Percentiles rank a stretch among this genome's conserved stretches.
These are phyloP conservation scores for Trichomonas vaginalis DNA, from an alignment of 208 protist species.

Conservation along the genomic window DNA sequence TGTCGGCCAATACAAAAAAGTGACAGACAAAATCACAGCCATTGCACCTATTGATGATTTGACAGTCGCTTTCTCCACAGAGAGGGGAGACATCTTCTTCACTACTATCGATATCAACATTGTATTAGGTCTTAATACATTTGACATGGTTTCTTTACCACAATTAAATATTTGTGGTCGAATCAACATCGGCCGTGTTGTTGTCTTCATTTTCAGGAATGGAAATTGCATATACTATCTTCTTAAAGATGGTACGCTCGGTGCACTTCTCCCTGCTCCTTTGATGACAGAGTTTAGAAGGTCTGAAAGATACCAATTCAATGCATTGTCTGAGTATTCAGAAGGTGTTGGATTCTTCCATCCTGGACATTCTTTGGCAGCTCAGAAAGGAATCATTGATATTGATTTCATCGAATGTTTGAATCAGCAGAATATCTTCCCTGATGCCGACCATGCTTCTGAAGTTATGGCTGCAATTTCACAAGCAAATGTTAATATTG, in stretches of 20 bases:
- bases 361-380: neutral
- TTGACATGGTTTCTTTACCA: neutral
- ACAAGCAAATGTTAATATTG: neutral
- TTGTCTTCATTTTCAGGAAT: neutral
- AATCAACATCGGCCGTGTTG: neutral
- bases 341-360: neutral
- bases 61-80: neutral
- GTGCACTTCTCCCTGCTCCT: neutral
- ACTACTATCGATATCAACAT: neutral
- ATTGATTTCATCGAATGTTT: neutral
- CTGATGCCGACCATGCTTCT: neutral
- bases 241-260: neutral
- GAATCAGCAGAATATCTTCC: neutral
- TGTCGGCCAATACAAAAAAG: neutral
- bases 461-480: neutral
- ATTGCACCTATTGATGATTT: neutral
- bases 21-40: neutral
- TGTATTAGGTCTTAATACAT: neutral
- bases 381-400: neutral
- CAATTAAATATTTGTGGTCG: neutral
- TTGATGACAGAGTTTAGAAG: neutral
- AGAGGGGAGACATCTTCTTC: neutral
- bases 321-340: neutral
- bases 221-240: neutral
- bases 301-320: neutral